Conservation (phyloP, 2,329 filamentous ascomycete genomes). For the Colletotrichum tamarilloi region DNA sequence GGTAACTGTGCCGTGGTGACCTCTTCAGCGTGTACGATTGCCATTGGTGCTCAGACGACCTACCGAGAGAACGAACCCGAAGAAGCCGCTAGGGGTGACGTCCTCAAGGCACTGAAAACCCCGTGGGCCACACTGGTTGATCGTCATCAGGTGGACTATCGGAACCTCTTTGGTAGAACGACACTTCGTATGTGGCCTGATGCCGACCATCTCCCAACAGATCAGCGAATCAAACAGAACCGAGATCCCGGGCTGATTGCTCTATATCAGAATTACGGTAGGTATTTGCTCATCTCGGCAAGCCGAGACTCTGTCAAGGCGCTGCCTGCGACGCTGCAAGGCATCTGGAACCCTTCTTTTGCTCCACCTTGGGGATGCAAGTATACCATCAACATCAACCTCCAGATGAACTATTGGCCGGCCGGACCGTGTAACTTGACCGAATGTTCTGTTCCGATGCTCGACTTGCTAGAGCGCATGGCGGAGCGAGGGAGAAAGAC, state of each 20-base stretch:
- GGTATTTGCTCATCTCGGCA: slow-evolving; percentile 37
- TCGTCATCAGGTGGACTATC: slow-evolving; percentile 39
- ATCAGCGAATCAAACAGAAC: slow-evolving; percentile 33
- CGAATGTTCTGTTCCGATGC: slow-evolving; percentile 26
- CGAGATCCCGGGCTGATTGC: slow-evolving; percentile 41
- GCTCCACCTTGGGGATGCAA: slow-evolving; percentile 54
- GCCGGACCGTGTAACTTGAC: slow-evolving; percentile 33
- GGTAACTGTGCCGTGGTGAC: slow-evolving; percentile 50
- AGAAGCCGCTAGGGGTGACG: slow-evolving; percentile 40
- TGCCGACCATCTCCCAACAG: slow-evolving; percentile 36
- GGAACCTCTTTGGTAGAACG: slow-evolving; percentile 38
- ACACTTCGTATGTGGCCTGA: slow-evolving; percentile 41
- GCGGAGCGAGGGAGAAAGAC: slow-evolving; percentile 45
- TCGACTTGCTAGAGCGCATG: slow-evolving; percentile 49
- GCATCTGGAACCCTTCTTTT: slow-evolving; percentile 55
- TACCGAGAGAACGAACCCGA: slow-evolving; percentile 47
- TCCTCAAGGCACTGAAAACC: slow-evolving; percentile 36
- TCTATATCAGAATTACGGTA: slow-evolving; percentile 35
- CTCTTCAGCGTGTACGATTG: slow-evolving; percentile 47
- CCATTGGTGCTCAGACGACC: slow-evolving; percentile 52
- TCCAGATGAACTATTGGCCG: slow-evolving; percentile 56
- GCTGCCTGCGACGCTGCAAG: slow-evolving; percentile 56
- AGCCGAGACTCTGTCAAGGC: slow-evolving; percentile 29
- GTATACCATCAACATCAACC: slow-evolving; percentile 58
- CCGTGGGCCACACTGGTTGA: slow-evolving; percentile 37